Evolutionary conservation across 257 asterid genomes (phyloP), one percentile per base, ranked within the genome.

Genomic region (Cynanchum wilfordii): DNA sequence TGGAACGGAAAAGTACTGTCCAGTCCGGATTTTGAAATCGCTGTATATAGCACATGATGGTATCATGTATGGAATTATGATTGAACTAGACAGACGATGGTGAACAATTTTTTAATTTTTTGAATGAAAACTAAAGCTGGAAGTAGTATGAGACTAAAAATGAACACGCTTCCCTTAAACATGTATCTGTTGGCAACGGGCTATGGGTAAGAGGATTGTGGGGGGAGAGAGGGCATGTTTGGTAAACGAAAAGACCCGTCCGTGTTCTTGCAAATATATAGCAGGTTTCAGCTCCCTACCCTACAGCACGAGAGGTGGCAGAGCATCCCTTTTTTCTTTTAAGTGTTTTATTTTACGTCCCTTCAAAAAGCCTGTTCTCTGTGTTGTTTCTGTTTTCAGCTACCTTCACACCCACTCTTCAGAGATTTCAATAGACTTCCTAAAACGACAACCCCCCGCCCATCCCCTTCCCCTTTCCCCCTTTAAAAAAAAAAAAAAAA

Each of bases 331-430:
- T 12, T 58, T 54, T 1, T 27, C 2, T 25, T 58, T 54, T 5
- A 0, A 1, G 19, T 57, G 65, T 58, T 12, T 58, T 59, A 59
- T 62, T 55, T 55, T 62, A 62, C 45, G 67, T 62, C 44, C 42
- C 69, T 64, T 64, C 69, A 36, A 16, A 49, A 33, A 36, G 15
- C 3, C 27, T 36, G 49, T 7, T 19, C 24, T 30, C 27, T 19
- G 22, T 67, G 5, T 17, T 67, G 40, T 47, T 44, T 8, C 58
- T 68, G 15, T 47, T 68, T 47, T 68, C 72, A 47, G 58, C 72
- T 68, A 68, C 69, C 44, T 24, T 47, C 71, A 45, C 22, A 45
- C 40, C 50, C 20, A 40, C 54, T 47, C 57, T 42, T 13, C 40
- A 24, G 58, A 11, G 42, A 47, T 22, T 24, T 68, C 13, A 68